A percentile compares a stretch with the other conserved stretches of the same genome.
These are phyloP conservation scores for Debaryomyces subglobosus DNA, from an alignment of 1,139 yeast genomes.

Conservation along the genomic window DNA sequence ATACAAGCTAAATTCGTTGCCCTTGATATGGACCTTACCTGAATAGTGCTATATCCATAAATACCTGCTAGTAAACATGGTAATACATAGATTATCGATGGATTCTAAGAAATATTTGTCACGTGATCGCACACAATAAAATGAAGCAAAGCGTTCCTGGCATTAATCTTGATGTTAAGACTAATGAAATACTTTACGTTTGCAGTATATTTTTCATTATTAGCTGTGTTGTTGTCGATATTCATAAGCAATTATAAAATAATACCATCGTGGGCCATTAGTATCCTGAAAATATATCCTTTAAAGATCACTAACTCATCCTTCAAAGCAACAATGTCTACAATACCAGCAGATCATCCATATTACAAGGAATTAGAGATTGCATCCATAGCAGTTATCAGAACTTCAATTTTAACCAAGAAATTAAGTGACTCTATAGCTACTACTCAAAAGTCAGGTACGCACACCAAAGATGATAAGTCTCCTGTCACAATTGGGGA, in stretches of 20 bases:
- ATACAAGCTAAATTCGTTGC: neutral
- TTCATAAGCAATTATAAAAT: neutral
- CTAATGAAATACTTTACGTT: conserved; percentile 1
- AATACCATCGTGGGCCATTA: neutral
- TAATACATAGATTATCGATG: neutral
- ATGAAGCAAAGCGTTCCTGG: neutral
- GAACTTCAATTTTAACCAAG: conserved; percentile 81
- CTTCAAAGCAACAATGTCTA: conserved; percentile 2
- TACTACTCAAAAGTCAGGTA: conserved; percentile 55
- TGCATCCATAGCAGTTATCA: conserved; percentile 86
- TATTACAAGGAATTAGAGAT: conserved; percentile 64
- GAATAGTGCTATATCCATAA: neutral
- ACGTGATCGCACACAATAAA: conserved; percentile 9
- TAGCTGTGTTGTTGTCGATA: conserved; percentile 5
- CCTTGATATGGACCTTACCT: neutral
- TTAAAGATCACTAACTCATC: neutral
- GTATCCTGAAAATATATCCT: conserved; percentile 1
- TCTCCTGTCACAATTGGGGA: conserved; percentile 98
- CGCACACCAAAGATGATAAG: conserved; percentile 81
- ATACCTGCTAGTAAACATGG: neutral
- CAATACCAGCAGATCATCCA: conserved; percentile 1
- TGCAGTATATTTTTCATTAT: conserved; percentile 4
- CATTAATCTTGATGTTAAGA: neutral
- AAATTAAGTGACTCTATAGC: conserved; percentile 70
- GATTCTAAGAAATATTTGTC: too few species aligned